Conservation (phyloP, 2,329 filamentous ascomycete genomes). For the Microsporum audouinii region DNA sequence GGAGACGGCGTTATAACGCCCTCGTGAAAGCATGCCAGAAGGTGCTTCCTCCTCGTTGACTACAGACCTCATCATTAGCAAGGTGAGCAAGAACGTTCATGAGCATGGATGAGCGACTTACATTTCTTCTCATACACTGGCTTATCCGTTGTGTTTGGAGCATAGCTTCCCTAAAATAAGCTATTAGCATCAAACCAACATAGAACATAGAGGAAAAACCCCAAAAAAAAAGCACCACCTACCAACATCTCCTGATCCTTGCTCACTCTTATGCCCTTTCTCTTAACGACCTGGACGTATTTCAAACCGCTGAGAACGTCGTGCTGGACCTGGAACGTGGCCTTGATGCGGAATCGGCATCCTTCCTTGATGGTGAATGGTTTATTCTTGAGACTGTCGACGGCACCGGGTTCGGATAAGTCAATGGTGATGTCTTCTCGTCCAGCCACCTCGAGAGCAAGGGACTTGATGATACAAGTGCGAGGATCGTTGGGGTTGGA, state of each 20-base stretch:
- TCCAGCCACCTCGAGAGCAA: constrained; percentile 76
- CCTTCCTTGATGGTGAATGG: constrained; percentile 98
- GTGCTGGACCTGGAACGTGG: constrained; percentile 89
- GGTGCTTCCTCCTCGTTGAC: constrained; percentile 89
- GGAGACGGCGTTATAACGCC: constrained; percentile 78
- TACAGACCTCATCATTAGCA: constrained; percentile 27
- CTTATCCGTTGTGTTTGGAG: constrained; percentile 82
- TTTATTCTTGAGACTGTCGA: constrained; percentile 71
- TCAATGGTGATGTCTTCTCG: constrained; percentile 82
- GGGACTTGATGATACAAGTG: constrained; percentile 83
- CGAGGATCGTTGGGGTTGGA: constrained; percentile 71
- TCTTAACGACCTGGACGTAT: constrained; percentile 88
- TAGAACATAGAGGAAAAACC: background rate
- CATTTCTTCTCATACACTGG: constrained; percentile 82
- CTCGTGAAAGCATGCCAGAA: constrained; percentile 76
- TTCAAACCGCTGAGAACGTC: constrained; percentile 90
- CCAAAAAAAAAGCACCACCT: constrained; percentile 27
- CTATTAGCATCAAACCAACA: background rate
- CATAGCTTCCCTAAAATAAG: constrained; percentile 64
- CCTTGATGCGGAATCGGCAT: constrained; percentile 86
- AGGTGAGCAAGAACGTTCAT: constrained; percentile 1
- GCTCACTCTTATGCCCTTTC: constrained; percentile 72
- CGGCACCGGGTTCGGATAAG: constrained; percentile 59
- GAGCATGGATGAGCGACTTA: constrained; percentile 40
- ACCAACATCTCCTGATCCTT: constrained; percentile 99